Evolutionary conservation across 1,284 basidiomycete species (phyloP).

Genomic region (Somion occarium): DNA sequence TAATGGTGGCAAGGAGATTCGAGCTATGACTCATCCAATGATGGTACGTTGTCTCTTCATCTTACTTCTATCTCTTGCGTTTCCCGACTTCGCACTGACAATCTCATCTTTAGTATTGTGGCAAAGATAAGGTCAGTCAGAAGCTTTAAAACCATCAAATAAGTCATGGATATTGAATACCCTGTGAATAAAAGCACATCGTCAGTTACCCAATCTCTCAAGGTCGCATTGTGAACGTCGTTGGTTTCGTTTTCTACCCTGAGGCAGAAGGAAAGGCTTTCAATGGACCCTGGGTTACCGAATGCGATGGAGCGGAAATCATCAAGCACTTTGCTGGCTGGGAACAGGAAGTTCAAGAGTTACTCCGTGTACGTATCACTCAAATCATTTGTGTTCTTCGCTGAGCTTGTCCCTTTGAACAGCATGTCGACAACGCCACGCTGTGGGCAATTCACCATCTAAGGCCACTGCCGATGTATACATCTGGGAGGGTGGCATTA

Average conservation of each 20-base stretch:
- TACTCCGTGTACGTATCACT: slow-evolving; percentile 22
- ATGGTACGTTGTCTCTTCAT: slow-evolving; percentile 24
- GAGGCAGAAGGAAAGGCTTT: slow-evolving; percentile 21
- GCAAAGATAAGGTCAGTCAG: slow-evolving; percentile 25
- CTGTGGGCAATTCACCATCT: slow-evolving; percentile 29
- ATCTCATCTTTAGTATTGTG: slow-evolving; percentile 22
- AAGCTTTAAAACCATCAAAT: neutral
- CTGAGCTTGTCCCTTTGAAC: neutral
- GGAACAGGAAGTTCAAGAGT: slow-evolving; percentile 28
- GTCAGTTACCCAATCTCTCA: slow-evolving; percentile 29
- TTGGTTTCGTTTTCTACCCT: slow-evolving; percentile 22
- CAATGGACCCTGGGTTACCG: slow-evolving; percentile 24
- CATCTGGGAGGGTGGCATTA: slow-evolving; percentile 20
- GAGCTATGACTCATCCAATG: slow-evolving; percentile 26
- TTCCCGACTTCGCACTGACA: too few species aligned
- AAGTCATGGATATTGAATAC: neutral
- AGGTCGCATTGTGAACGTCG: slow-evolving; percentile 28
- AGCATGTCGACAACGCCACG: slow-evolving; percentile 27
- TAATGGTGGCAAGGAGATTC: slow-evolving; percentile 9
- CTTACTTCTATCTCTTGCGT: neutral
- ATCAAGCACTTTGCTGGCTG: slow-evolving; percentile 23
- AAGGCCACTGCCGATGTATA: slow-evolving; percentile 21
- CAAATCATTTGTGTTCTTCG: neutral
- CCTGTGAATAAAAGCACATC: slow-evolving; percentile 28
- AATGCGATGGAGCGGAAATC: slow-evolving; percentile 22